Conservation (phyloP, 1,284 basidiomycete genomes). For the Pisolithus thermaeus region DNA sequence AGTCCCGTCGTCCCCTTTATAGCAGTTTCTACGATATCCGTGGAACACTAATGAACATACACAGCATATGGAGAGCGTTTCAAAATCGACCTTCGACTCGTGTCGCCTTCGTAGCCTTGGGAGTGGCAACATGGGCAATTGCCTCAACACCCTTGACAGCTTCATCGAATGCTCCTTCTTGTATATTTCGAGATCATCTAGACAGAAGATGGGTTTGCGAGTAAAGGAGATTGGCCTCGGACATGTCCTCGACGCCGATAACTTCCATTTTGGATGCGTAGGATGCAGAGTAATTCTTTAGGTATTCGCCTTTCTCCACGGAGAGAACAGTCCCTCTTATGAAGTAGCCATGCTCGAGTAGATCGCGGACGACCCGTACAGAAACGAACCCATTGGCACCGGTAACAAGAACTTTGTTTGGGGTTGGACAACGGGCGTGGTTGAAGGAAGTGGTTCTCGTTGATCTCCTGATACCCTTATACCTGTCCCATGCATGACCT, state of each 20-base stretch:
- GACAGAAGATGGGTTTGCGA: neutral
- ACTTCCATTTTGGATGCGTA: slow-evolving; percentile 40
- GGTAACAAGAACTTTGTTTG: slow-evolving; percentile 35
- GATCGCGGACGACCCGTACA: slow-evolving; percentile 29
- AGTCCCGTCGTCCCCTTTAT: slow-evolving; percentile 57
- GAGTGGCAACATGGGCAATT: slow-evolving; percentile 50
- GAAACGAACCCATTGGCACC: slow-evolving; percentile 37
- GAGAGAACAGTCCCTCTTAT: slow-evolving; percentile 49
- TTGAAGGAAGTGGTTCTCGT: neutral
- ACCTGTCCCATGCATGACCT: too few relatives aligned
- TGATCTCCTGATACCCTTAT: too few relatives aligned
- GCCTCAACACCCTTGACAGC: slow-evolving; percentile 60
- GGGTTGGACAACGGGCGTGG: slow-evolving; percentile 37
- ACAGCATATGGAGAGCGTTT: too few relatives aligned
- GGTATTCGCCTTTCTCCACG: slow-evolving; percentile 34
- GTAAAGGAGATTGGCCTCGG: slow-evolving; percentile 28
- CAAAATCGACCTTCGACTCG: too few relatives aligned
- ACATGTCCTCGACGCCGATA: slow-evolving; percentile 42
- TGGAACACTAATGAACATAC: too few relatives aligned
- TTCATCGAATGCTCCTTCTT: slow-evolving; percentile 59
- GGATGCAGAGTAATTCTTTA: slow-evolving; percentile 34
- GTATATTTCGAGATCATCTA: neutral
- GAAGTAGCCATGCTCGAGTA: slow-evolving; percentile 32
- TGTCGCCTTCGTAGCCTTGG: slow-evolving; percentile 26
- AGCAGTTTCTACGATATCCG: slow-evolving; percentile 49